phyloP scores from a whole-genome alignment of 192 early-diverging fungal species.

The Backusella parvicylindrica region DNA sequence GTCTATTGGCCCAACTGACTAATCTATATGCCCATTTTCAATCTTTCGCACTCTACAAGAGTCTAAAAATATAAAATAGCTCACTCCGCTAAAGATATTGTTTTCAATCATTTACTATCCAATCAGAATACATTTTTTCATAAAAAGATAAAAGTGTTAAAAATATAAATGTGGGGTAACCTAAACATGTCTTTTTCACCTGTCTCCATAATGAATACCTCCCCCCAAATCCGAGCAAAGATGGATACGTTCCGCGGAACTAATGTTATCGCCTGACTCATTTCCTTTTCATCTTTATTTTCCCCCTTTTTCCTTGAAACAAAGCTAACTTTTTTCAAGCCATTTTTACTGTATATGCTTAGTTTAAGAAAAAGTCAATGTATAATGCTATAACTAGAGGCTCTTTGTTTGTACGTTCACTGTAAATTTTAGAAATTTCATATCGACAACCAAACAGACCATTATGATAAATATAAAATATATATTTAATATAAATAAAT shows the following conservation, averaged over 20 bases:
- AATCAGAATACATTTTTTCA: not conserved
- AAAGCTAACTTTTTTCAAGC: not conserved
- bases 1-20: not conserved
- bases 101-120: not conserved
- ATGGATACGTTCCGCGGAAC: not conserved
- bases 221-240: not conserved
- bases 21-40: not conserved
- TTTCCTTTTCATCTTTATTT: slow-evolving; percentile 5
- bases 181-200: not conserved
- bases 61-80: slow-evolving; percentile 6
- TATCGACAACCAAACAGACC: not conserved
- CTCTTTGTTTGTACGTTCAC: not conserved
- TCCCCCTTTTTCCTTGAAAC: slow-evolving; percentile 1
- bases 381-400: not conserved
- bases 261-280: not conserved
- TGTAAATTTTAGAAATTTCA: not conserved
- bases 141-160: not conserved
- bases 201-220: not conserved
- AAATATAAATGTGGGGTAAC: not conserved
- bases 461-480: not conserved
- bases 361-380: not conserved
- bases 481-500: not conserved
- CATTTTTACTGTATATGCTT: not conserved
- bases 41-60: not conserved
- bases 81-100: not conserved